phyloP scores from a whole-genome alignment of 2,329 filamentous ascomycete species.

The Neobulgaria alba region DNA sequence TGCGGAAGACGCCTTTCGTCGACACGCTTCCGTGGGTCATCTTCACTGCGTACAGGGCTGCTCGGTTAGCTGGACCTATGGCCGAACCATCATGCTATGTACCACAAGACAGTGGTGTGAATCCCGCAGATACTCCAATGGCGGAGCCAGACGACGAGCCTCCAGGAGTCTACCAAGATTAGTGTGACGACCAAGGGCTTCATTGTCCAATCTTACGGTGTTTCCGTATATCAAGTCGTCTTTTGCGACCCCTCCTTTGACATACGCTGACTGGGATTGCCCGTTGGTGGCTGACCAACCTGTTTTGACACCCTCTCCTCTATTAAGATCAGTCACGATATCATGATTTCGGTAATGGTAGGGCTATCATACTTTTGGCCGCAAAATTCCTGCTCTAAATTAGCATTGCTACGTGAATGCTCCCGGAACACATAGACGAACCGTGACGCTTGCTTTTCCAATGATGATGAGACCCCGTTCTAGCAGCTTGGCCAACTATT shows the following conservation, averaged over 20 bases:
- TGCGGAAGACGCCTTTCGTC: slow-evolving; percentile 47
- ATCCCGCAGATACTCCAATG: slow-evolving; percentile 36
- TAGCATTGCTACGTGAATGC: too few species aligned
- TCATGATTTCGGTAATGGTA: too few species aligned
- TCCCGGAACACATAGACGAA: too few species aligned
- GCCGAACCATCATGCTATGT: slow-evolving; percentile 58
- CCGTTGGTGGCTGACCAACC: slow-evolving; percentile 1
- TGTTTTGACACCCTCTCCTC: neutral
- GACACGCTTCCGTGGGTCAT: slow-evolving; percentile 56
- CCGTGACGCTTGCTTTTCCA: neutral
- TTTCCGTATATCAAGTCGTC: too few species aligned
- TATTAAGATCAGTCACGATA: too few species aligned
- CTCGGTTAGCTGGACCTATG: slow-evolving; percentile 42
- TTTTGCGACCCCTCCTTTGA: neutral
- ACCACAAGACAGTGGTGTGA: slow-evolving; percentile 37
- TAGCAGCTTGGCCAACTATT: too few species aligned
- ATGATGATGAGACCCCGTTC: too few species aligned
- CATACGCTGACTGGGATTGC: neutral
- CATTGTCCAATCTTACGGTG: too few species aligned
- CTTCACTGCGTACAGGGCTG: slow-evolving; percentile 58
- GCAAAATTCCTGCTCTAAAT: too few species aligned
- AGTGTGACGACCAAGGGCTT: too few species aligned
- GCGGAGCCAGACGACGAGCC: slow-evolving; percentile 53
- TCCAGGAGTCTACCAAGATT: slow-evolving; percentile 33
- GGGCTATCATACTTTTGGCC: too few species aligned